A percentile compares a stretch with the other conserved stretches of the same genome.
phyloP scores from a whole-genome alignment of 2,329 filamentous ascomycete genomes.

The Aspergillus oerlinghausenensis region DNA sequence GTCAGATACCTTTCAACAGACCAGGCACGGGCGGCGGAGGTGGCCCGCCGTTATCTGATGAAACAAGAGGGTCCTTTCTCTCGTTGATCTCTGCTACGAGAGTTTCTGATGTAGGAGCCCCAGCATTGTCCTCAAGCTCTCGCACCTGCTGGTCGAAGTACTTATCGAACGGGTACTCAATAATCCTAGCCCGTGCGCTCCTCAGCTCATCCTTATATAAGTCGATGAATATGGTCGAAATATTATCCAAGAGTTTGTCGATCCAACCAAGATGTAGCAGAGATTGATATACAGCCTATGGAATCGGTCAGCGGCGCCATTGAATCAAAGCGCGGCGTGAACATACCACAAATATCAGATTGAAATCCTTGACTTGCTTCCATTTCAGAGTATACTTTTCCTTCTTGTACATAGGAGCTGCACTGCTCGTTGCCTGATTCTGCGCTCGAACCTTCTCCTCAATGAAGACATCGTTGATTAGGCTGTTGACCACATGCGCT shows the following conservation, averaged over 20 bases:
- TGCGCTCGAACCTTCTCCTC: conserved; percentile 72
- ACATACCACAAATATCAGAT: conserved; percentile 87
- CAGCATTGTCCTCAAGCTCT: conserved; percentile 56
- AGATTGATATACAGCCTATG: conserved; percentile 89
- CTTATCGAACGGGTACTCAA: conserved; percentile 81
- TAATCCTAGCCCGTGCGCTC: conserved; percentile 69
- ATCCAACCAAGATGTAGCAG: conserved; percentile 95
- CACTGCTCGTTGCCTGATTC: conserved; percentile 56
- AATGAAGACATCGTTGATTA: conserved; percentile 96
- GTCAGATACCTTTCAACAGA: conserved; percentile 44
- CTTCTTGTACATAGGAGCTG: conserved; percentile 71
- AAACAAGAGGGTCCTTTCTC: conserved; percentile 44
- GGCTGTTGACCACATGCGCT: conserved; percentile 80
- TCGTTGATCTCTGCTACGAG: conserved; percentile 35
- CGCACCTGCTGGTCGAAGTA: conserved; percentile 93
- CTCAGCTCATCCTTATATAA: conserved; percentile 85
- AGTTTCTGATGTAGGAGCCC: conserved; percentile 44
- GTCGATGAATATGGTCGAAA: conserved; percentile 84
- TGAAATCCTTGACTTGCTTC: conserved; percentile 86
- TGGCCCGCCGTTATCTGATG: conserved; percentile 47
- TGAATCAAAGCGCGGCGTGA: conserved; percentile 5
- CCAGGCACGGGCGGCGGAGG: conserved; percentile 50
- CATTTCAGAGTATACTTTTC: conserved; percentile 95
- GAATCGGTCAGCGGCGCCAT: conserved; percentile 11
- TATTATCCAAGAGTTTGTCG: conserved; percentile 92